Percentiles rank a stretch among this genome's conserved stretches.
Evolutionary conservation across 768 basidiomycete species (phyloP).

Genomic region (Lentinula boryana): DNA sequence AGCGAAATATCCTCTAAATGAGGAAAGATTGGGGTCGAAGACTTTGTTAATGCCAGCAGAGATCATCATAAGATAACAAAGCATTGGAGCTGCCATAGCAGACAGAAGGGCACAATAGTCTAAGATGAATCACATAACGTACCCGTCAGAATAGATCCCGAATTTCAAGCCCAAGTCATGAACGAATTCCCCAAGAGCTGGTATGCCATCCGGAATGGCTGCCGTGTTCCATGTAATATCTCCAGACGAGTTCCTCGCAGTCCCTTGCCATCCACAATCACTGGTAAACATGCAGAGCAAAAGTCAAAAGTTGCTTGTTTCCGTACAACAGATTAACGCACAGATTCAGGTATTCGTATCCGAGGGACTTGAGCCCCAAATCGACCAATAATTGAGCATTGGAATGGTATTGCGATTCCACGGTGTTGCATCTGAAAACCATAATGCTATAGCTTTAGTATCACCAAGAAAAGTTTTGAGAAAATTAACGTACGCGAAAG

Average conservation of each 20-base stretch:
- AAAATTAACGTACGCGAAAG: slow-evolving; percentile 28
- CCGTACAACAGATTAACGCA: neutral
- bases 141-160: slow-evolving; percentile 57
- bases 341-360: slow-evolving; percentile 40
- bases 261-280: slow-evolving; percentile 48
- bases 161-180: slow-evolving; percentile 42
- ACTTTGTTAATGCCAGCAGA: neutral
- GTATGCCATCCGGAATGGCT: slow-evolving; percentile 19
- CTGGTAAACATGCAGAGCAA: slow-evolving; percentile 14
- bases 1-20: slow-evolving; percentile 33
- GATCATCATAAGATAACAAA: neutral
- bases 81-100: neutral
- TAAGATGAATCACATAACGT: slow-evolving; percentile 19
- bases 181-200: slow-evolving; percentile 12
- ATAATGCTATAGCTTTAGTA: neutral
- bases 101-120: slow-evolving; percentile 9
- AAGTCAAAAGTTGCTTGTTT: neutral
- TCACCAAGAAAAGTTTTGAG: neutral
- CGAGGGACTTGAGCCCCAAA: slow-evolving; percentile 28
- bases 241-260: slow-evolving; percentile 30
- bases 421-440: slow-evolving; percentile 29
- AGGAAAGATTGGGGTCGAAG: neutral
- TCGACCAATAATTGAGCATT: slow-evolving; percentile 33
- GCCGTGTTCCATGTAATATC: slow-evolving; percentile 39
- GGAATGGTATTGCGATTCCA: slow-evolving; percentile 33